Conservation (phyloP, 2,329 filamentous ascomycete genomes). For the Alternaria sp. region DNA sequence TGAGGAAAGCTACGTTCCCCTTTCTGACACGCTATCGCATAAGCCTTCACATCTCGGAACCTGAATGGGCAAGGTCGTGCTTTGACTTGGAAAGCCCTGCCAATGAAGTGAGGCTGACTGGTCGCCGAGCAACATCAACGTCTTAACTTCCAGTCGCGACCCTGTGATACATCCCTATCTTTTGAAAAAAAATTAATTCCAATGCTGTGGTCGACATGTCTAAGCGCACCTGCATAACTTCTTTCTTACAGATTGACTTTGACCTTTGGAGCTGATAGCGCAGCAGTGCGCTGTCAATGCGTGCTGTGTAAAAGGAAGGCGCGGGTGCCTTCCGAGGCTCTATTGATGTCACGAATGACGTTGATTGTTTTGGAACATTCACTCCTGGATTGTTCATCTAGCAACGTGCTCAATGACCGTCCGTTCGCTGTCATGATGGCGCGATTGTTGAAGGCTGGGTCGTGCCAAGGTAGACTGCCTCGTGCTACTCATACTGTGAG, state of each 20-base stretch:
- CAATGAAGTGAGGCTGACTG: constrained; percentile 40
- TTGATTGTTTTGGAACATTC: constrained; percentile 6
- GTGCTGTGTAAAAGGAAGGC: constrained; percentile 18
- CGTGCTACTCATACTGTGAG: constrained; percentile 29
- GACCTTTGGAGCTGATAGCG: constrained; percentile 6
- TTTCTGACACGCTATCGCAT: constrained; percentile 25
- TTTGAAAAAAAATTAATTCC: constrained; percentile 7
- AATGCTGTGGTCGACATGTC: constrained; percentile 4
- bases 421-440: constrained; percentile 38
- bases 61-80: constrained; percentile 8
- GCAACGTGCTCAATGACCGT: constrained; percentile 31
- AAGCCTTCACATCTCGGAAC: constrained; percentile 10
- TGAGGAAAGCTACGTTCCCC: constrained; percentile 22
- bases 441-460: constrained; percentile 30
- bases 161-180: constrained; percentile 21
- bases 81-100: constrained; percentile 24
- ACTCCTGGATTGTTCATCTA: constrained; percentile 13
- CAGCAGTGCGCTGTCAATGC: constrained; percentile 12
- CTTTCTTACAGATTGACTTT: constrained; percentile 9
- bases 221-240: constrained; percentile 9
- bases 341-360: constrained; percentile 12
- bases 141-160: constrained; percentile 18
- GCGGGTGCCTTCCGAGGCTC: not conserved
- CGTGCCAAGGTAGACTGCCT: constrained; percentile 25
- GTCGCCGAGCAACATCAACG: constrained; percentile 35